phyloP scores from a whole-genome alignment of 306 rosid species.

The Vachellia collinsii region DNA sequence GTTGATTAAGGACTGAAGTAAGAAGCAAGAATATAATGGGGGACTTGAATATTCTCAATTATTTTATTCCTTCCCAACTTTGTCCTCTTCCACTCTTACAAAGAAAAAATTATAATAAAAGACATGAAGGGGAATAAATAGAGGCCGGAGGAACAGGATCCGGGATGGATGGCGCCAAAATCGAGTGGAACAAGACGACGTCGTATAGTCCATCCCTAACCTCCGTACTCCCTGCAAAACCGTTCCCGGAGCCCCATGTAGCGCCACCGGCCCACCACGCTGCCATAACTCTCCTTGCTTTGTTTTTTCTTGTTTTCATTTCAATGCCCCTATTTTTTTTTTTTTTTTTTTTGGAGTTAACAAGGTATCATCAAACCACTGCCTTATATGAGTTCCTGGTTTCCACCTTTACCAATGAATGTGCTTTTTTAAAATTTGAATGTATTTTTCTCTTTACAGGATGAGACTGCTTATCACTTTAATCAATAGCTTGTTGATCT shows the following conservation, averaged over 20 bases:
- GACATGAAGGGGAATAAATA: neutral
- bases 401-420: no score
- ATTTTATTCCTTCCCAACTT: constrained; percentile 1
- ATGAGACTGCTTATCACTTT: no score
- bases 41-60: neutral
- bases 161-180: constrained; percentile 50
- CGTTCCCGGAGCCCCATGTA: neutral
- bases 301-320: no score
- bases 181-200: constrained; percentile 42
- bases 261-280: neutral
- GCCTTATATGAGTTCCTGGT: no score
- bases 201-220: constrained; percentile 24
- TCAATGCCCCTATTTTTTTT: no score
- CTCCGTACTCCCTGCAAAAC: neutral
- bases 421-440: no score
- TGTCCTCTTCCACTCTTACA: neutral
- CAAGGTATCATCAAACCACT: no score
- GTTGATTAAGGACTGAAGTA: no score
- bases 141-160: constrained; percentile 43
- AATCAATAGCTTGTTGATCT: no score
- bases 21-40: no score
- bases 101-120: neutral
- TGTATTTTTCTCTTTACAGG: no score
- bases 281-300: neutral
- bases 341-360: no score